These are phyloP conservation scores for Aleurites moluccanus DNA, from an alignment of 441 rosid genomes.

Conservation along the genomic window DNA sequence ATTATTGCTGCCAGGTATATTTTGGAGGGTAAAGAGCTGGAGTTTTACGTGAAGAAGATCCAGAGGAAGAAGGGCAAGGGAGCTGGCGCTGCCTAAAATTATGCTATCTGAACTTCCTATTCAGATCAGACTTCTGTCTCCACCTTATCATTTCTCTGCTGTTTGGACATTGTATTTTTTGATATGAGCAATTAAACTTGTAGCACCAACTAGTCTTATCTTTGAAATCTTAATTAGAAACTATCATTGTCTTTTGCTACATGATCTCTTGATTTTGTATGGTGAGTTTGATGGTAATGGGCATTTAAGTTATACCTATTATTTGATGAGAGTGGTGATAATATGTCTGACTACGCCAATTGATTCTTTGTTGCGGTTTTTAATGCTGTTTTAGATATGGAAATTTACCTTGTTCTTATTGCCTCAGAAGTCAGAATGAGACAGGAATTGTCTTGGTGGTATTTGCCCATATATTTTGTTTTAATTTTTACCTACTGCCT, in stretches of 20 bases:
- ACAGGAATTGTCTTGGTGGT: too few species aligned
- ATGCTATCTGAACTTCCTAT: not conserved
- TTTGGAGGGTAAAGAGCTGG: slow-evolving; percentile 29
- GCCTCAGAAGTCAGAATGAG: too few species aligned
- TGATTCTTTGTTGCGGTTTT: not conserved
- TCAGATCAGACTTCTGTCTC: not conserved
- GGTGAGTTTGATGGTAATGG: not conserved
- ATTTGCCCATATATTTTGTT: too few species aligned
- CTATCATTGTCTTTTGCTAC: not conserved
- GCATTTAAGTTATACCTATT: too few species aligned
- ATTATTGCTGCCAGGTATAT: slow-evolving; percentile 13
- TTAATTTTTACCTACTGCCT: too few species aligned
- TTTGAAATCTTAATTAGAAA: not conserved
- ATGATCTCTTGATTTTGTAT: not conserved
- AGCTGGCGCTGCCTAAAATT: slow-evolving; percentile 31
- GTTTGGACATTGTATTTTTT: slow-evolving; percentile 1
- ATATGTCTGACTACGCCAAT: too few species aligned
- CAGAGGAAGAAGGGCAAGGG: slow-evolving; percentile 34
- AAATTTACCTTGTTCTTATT: too few species aligned
- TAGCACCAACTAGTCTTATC: not conserved
- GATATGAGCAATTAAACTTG: slow-evolving; percentile 13
- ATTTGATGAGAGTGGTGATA: not conserved
- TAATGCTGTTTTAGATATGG: not conserved
- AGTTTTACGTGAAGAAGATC: slow-evolving; percentile 30
- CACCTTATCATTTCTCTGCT: not conserved